Evolutionary conservation across 2,329 filamentous ascomycete genomes (phyloP), one percentile per base, ranked within the genome.

Genomic region (Periconia macrospinosa): DNA sequence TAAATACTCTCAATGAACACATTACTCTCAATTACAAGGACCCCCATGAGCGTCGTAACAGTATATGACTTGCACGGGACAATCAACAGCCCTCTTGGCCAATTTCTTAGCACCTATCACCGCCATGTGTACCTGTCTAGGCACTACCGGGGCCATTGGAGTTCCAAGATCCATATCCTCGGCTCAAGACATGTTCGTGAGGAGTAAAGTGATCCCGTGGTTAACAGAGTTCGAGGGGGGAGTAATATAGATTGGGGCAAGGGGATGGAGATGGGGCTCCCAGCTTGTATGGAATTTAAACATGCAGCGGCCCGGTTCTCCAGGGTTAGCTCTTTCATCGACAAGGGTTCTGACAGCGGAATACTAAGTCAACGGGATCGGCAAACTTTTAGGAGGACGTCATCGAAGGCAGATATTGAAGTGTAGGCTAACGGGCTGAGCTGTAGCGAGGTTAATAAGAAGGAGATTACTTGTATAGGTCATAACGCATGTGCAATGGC

Each of bases 251-350:
- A 37, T 37, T 37, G 15, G 33, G 33, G 11, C 33, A 37, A 37
- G 11, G n/a, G 15, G 11, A 13, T 37, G 33, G 33, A 10, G 33
- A 58, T 50, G 51, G 58, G 61, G 49, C 11, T 49, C 43, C 44
- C 17, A 49, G 17, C 46, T 62, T 53, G 62, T 67, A 66, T 66
- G 61, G 56, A 46, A 37, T 54, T 56, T 62, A 54, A 56, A 52
- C 37, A 52, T 60, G 62, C 63, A 58, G 60, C 68, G 68, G 67
- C 54, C 68, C 68, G 67, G 49, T 56, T 54, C 55, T 62, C 68
- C 67, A 65, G 64, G 63, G 50, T 61, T 37, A 55, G 58, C 59
- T 47, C 59, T 60, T 61, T 56, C 57, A 59, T 41, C 52, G 48
- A 58, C 57, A 60, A 55, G 67, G 63, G 47, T 56, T 15, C n/a